Evolutionary conservation across 176 grass and related monocot genomes (phyloP), one percentile per base, ranked within the genome.

Genomic region (Tillandsia fasciculata): DNA sequence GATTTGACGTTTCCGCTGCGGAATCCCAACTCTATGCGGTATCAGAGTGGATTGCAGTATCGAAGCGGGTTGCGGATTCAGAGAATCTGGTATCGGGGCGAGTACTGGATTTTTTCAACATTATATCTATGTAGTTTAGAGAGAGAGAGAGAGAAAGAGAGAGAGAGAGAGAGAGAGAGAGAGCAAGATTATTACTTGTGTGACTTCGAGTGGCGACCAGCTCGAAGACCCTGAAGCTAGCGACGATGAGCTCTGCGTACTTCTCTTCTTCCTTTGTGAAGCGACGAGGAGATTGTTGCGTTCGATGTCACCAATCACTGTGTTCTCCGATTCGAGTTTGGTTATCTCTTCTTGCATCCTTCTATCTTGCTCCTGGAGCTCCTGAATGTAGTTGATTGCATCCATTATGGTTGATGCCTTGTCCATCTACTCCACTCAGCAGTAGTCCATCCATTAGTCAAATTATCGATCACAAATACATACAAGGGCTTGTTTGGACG

Each of bases 381-480:
- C 51, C 28, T 69, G 27, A 29, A 77, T 77, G 65, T 77, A 77
- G 22, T 77, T 53, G 12, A 77, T 77, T 7, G 75, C 75, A 22
- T 77, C 75, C 10, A 61, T 69, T 12, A 77, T 51, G 65, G 69
- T 77, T 23, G 75, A 77, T 11, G 65, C 75, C 66, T 77, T 77
- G 53, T 77, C 66, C 75, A 77, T 69, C 75, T 77, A 63, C 6
- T 8, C 5, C 54, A 20, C 53, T 12, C 53, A n/a, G 7, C 53
- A 50, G 18, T 51, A 51, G 49, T 12, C 26, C 10, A 52, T 51
- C n/a, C 4, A 13, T 52, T 23, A 51, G 9, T 52, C 10, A 24
- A 51, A 1, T 70, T 11, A 42, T 42, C 33, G 4, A 42, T 42
- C 33, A 7, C 33, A 42, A 42, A 42, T 7, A 42, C 6, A 6